These are phyloP conservation scores for Capronia coronata DNA, from an alignment of 2,329 filamentous ascomycete genomes.

Conservation along the genomic window DNA sequence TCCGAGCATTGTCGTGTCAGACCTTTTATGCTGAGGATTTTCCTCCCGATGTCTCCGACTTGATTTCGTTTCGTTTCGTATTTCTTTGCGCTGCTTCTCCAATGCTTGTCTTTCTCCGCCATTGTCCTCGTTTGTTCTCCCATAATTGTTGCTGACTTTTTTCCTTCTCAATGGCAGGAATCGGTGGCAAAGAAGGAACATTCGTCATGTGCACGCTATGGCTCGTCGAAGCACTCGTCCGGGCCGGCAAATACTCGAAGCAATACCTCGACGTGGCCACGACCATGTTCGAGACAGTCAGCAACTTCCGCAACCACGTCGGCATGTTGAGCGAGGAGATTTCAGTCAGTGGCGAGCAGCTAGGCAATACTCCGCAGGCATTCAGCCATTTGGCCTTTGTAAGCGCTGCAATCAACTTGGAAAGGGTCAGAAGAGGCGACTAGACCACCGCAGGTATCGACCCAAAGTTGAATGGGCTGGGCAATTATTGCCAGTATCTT, in stretches of 20 bases:
- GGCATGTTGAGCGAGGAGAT: conserved; percentile 77
- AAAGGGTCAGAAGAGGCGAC: conserved; percentile 38
- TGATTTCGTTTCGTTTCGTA: no score
- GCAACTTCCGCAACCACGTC: conserved; percentile 69
- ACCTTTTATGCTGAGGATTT: no score
- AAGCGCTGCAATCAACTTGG: conserved; percentile 70
- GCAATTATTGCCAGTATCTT: no score
- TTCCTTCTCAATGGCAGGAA: no score
- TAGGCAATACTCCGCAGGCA: conserved; percentile 73
- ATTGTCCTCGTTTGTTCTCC: no score
- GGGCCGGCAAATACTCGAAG: conserved; percentile 33
- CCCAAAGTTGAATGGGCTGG: no score
- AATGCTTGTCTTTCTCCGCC: no score
- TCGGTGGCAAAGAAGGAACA: conserved; percentile 67
- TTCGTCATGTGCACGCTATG: conserved; percentile 81
- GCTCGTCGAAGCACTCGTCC: conserved; percentile 70
- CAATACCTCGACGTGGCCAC: conserved; percentile 45
- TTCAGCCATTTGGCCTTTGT: conserved; percentile 71
- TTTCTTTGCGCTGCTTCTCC: not conserved
- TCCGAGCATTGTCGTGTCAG: no score
- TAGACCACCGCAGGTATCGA: no score
- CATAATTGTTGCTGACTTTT: no score
- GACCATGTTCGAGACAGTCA: conserved; percentile 70
- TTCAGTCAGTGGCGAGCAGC: conserved; percentile 64
- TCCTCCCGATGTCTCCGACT: no score